Evolutionary conservation across 306 rosid species (phyloP).

Genomic region (Lathyrus tuberosus): DNA sequence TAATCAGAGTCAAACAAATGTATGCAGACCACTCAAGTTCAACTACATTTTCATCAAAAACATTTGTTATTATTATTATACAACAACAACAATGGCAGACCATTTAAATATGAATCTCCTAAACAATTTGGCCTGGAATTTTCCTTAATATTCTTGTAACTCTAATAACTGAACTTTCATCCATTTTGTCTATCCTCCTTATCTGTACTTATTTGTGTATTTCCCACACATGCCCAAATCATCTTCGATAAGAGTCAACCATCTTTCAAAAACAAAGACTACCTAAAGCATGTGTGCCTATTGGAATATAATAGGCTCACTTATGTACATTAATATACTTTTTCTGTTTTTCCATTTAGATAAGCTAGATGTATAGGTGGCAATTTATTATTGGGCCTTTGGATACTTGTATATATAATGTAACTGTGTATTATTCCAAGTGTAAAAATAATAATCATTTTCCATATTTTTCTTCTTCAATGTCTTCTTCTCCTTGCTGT

Average conservation of each 20-base stretch:
- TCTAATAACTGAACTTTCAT: not conserved
- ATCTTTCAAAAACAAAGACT: not conserved
- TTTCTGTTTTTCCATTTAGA: no score
- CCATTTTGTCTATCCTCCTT: not conserved
- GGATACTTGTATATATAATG: no score
- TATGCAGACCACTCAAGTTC: conserved; percentile 11
- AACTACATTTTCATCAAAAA: conserved; percentile 25
- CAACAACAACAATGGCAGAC: not conserved
- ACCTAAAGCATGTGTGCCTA: not conserved
- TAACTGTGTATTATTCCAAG: no score
- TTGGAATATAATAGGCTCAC: no score
- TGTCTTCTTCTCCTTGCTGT: no score
- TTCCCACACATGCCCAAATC: not conserved
- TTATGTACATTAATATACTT: no score
- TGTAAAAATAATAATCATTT: no score
- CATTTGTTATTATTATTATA: not conserved
- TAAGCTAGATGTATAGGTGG: no score
- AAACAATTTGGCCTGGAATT: not conserved
- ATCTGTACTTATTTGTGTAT: not conserved
- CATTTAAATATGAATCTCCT: conserved; percentile 6
- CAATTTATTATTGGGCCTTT: no score
- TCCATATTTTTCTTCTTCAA: no score
- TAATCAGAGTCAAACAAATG: conserved; percentile 16
- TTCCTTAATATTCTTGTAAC: conserved; percentile 3
- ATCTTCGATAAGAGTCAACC: not conserved